Evolutionary conservation across 108 stramenopile species (phyloP), one percentile per base, ranked within the genome.

Genomic region (Schizochytrium sp.): DNA sequence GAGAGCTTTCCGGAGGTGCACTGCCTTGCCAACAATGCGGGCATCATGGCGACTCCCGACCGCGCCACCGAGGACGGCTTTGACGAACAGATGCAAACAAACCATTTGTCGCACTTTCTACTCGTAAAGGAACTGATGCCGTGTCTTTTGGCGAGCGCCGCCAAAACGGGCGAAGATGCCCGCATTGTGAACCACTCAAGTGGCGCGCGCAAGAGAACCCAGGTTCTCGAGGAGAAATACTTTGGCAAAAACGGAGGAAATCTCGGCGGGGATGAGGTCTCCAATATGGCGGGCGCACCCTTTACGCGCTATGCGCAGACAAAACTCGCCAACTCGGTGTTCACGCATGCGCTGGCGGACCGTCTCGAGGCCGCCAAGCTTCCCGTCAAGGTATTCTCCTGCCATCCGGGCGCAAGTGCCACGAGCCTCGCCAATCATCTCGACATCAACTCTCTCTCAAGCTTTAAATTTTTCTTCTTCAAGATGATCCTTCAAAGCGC

Each of bases 261-360:
- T 57, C 69, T 94, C 58, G 94, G 92, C 29, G 94, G 94, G 2
- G 60, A 92, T 69, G 34, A 41, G 10, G 12, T 28, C 34, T 23
- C 14, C 10, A 57, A 16, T 16, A 14, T 57, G 55, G 55, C 8
- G 8, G 55, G 55, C 0, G 2, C 8, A 16, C 55, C 55, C 16
- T 57, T 57, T 57, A 16, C 55, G 55, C 63, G 63, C 41, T 69
- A 69, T 18, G 34, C 25, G 25, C 94, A 93, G 60, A 76, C 93
- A 55, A 95, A 95, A 72, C 89, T 95, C 55, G 93, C 94, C 72
- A 94, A 95, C 87, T 69, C 91, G 5, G 91, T 92, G 10, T 95
- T 94, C 87, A 88, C 95, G 55, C 72, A 88, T 72, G 94, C 91
- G 14, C 89, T 95, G n/a, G 45, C 87, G 34, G 87, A 93, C 29